Evolutionary conservation across 352 stramenopile species (phyloP).

Genomic region (Globisporangium megalacanthum): DNA sequence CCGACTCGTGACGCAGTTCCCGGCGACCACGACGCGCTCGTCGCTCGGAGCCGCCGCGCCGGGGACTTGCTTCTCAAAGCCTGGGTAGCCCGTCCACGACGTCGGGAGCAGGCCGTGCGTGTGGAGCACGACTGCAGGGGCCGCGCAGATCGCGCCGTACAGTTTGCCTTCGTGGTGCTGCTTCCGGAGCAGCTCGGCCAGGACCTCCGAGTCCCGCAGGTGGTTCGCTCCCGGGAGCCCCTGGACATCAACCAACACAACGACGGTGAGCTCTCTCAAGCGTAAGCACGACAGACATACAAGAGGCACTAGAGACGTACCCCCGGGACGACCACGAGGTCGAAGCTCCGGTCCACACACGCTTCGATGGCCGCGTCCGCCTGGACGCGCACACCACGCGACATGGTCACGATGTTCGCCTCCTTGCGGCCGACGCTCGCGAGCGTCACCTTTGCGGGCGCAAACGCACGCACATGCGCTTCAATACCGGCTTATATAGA

Average conservation of each 20-base stretch:
- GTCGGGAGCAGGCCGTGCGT: slow-evolving; percentile 51
- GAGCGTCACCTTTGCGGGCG: slow-evolving; percentile 35
- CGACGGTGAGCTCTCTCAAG: slow-evolving; percentile 1
- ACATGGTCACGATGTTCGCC: slow-evolving; percentile 71
- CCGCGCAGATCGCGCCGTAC: slow-evolving; percentile 75
- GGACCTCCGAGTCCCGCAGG: slow-evolving; percentile 55
- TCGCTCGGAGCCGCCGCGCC: slow-evolving; percentile 27
- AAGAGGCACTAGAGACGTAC: slow-evolving; percentile 17
- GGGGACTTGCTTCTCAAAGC: slow-evolving; percentile 62
- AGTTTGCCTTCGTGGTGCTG: slow-evolving; percentile 59
- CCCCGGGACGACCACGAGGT: slow-evolving; percentile 63
- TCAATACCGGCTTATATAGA: neutral
- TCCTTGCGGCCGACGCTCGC: slow-evolving; percentile 51
- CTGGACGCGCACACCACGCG: slow-evolving; percentile 62
- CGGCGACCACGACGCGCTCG: slow-evolving; percentile 60
- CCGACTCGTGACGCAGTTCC: slow-evolving; percentile 75
- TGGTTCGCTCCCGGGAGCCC: slow-evolving; percentile 63
- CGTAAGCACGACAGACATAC: no score
- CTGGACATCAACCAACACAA: slow-evolving; percentile 16
- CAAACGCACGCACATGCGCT: neutral
- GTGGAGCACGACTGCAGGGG: slow-evolving; percentile 65
- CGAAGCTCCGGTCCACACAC: slow-evolving; percentile 48
- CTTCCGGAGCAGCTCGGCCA: slow-evolving; percentile 51
- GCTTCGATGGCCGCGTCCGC: slow-evolving; percentile 60
- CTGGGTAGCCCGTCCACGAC: slow-evolving; percentile 57